Percentiles rank a stretch among this genome's conserved stretches.
These are phyloP conservation scores for Aspergillus bombycis DNA, from an alignment of 2,329 filamentous ascomycete species.

Conservation along the genomic window DNA sequence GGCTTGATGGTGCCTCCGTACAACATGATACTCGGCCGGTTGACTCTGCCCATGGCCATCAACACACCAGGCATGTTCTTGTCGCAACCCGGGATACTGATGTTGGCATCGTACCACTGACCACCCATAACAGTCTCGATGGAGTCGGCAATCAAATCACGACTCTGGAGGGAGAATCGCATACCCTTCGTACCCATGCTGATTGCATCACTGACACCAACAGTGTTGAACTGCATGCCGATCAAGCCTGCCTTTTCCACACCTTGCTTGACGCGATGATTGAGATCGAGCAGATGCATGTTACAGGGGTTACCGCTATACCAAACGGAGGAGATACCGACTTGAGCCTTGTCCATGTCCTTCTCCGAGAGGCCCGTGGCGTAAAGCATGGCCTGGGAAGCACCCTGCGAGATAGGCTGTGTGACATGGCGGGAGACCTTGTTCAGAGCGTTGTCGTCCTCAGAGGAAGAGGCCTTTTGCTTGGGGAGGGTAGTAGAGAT, in stretches of 20 bases:
- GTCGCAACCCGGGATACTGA: constrained; percentile 96
- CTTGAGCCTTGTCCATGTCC: constrained; percentile 94
- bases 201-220: constrained; percentile 95
- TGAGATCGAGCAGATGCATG: constrained; percentile 95
- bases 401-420: constrained; percentile 96
- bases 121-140: constrained; percentile 99
- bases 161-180: constrained; percentile 90
- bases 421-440: constrained; percentile 83
- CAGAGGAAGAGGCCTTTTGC: constrained; percentile 41
- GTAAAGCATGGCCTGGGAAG: constrained; percentile 98
- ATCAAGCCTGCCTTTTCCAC: constrained; percentile 77
- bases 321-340: constrained; percentile 98
- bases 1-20: constrained; percentile 95
- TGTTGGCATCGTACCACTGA: constrained; percentile 98
- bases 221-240: constrained; percentile 98
- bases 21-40: constrained; percentile 94
- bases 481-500: constrained; percentile 51
- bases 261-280: constrained; percentile 72
- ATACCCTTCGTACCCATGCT: constrained; percentile 98
- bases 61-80: constrained; percentile 98
- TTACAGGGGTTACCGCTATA: constrained; percentile 98
- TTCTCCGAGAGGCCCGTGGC: constrained; percentile 83
- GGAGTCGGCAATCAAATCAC: constrained; percentile 95
- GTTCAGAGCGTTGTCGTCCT: constrained; percentile 68
- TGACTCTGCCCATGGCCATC: constrained; percentile 93